These are phyloP conservation scores for Dentipellis fragilis DNA, from an alignment of 768 basidiomycete genomes.

Conservation along the genomic window DNA sequence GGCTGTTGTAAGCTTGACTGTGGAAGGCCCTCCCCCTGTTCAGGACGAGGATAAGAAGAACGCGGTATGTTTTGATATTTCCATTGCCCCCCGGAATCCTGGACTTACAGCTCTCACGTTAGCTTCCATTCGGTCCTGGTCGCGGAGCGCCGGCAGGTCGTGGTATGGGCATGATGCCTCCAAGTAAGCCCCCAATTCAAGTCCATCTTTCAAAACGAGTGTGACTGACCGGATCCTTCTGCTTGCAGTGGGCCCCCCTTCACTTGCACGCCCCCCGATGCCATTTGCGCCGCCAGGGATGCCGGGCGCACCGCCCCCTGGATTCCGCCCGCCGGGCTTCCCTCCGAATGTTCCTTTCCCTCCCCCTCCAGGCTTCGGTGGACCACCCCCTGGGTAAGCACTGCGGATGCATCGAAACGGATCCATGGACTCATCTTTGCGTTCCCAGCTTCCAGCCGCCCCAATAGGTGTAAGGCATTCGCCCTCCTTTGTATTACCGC, in stretches of 20 bases:
- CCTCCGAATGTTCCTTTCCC: slow-evolving; percentile 74
- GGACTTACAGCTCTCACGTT: slow-evolving; percentile 14
- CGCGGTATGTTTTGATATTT: slow-evolving; percentile 36
- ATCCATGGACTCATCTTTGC: background rate
- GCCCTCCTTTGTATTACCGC: background rate
- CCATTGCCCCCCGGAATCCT: background rate
- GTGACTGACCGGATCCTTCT: too few species aligned
- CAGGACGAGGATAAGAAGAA: slow-evolving; percentile 86
- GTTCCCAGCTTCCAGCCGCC: slow-evolving; percentile 36
- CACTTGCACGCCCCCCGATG: slow-evolving; percentile 61
- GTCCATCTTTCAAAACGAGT: background rate
- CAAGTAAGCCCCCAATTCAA: slow-evolving; percentile 39
- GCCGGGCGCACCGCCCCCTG: slow-evolving; percentile 81
- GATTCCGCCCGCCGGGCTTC: slow-evolving; percentile 78
- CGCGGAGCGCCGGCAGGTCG: slow-evolving; percentile 94
- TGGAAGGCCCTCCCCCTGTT: slow-evolving; percentile 91
- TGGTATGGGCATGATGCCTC: slow-evolving; percentile 93
- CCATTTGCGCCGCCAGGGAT: slow-evolving; percentile 62
- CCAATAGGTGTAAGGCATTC: slow-evolving; percentile 25
- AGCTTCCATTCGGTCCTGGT: slow-evolving; percentile 86
- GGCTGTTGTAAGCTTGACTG: slow-evolving; percentile 88
- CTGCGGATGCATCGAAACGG: background rate
- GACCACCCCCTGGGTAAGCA: slow-evolving; percentile 76
- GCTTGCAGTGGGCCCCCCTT: slow-evolving; percentile 45
- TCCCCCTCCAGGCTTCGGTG: slow-evolving; percentile 73